phyloP scores from a whole-genome alignment of 2,329 filamentous ascomycete genomes.

The Tolypocladium paradoxum region DNA sequence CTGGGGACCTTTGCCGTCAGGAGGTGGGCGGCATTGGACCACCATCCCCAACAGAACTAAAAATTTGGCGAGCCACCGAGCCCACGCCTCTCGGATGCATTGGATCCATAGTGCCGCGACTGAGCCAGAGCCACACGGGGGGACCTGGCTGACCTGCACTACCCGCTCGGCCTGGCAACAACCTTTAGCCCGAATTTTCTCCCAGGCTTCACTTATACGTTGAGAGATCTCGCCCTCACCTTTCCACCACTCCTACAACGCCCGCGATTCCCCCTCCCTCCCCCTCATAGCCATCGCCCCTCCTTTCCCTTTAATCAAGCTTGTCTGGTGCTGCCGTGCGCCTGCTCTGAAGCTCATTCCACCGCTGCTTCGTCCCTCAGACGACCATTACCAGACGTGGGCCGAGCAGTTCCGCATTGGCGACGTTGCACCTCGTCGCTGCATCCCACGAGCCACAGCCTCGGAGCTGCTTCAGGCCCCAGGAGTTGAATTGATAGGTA shows the following conservation, averaged over 20 bases:
- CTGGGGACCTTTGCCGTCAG: neutral
- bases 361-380: neutral
- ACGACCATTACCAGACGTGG: neutral
- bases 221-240: slow-evolving; percentile 11
- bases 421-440: neutral
- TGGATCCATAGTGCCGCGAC: slow-evolving; percentile 9
- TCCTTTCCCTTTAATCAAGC: neutral
- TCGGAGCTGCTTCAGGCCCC: slow-evolving; percentile 10
- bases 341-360: slow-evolving; percentile 3
- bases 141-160: neutral
- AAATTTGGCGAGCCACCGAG: slow-evolving; percentile 14
- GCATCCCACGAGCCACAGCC: neutral
- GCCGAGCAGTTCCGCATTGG: slow-evolving; percentile 3
- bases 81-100: neutral
- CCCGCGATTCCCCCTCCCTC: neutral
- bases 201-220: slow-evolving; percentile 18
- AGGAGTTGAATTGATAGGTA: slow-evolving; percentile 22
- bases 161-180: slow-evolving; percentile 6
- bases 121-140: too few relatives aligned
- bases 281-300: slow-evolving; percentile 1
- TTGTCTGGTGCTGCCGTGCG: slow-evolving; percentile 1
- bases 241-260: neutral
- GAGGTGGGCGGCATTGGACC: slow-evolving; percentile 8
- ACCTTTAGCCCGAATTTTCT: slow-evolving; percentile 13
- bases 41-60: slow-evolving; percentile 34